Percentiles rank a stretch among this genome's conserved stretches.
These are phyloP conservation scores for Globisporangium nodosum DNA, from an alignment of 352 stramenopile species.

Conservation along the genomic window DNA sequence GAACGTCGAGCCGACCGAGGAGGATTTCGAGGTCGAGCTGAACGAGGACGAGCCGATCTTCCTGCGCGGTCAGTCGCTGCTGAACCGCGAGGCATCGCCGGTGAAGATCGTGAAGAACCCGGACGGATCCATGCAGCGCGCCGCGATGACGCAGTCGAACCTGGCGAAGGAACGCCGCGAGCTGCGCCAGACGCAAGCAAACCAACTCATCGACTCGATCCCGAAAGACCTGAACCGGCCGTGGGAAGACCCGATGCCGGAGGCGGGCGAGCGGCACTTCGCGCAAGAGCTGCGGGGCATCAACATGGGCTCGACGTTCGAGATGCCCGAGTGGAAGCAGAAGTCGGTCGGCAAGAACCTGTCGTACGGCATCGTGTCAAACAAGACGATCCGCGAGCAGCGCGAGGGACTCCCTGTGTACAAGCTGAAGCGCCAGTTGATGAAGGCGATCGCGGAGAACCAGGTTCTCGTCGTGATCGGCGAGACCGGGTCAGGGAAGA, in stretches of 20 bases:
- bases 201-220: conserved; percentile 95
- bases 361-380: conserved; percentile 95
- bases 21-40: conserved; percentile 93
- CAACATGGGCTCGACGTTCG: conserved; percentile 87
- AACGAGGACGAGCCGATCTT: conserved; percentile 97
- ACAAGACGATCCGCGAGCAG: conserved; percentile 95
- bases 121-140: conserved; percentile 96
- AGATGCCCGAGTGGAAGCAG: conserved; percentile 97
- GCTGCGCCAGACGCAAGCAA: conserved; percentile 95
- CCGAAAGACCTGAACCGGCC: conserved; percentile 98
- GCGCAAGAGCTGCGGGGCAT: conserved; percentile 93
- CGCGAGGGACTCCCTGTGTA: conserved; percentile 95
- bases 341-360: conserved; percentile 96
- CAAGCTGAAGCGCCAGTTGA: conserved; percentile 94
- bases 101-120: conserved; percentile 99
- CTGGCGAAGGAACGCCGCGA: conserved; percentile 97
- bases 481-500: conserved; percentile 98
- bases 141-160: conserved; percentile 95
- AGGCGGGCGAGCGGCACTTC: conserved; percentile 97
- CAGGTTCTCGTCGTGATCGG: conserved; percentile 98
- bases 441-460: conserved; percentile 94
- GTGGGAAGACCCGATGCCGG: conserved; percentile 98
- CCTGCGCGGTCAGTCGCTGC: conserved; percentile 92
- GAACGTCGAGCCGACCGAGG: conserved; percentile 75
- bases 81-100: conserved; percentile 89